Evolutionary conservation across 1,284 basidiomycete genomes (phyloP).

Genomic region (Lentinus polychrous): DNA sequence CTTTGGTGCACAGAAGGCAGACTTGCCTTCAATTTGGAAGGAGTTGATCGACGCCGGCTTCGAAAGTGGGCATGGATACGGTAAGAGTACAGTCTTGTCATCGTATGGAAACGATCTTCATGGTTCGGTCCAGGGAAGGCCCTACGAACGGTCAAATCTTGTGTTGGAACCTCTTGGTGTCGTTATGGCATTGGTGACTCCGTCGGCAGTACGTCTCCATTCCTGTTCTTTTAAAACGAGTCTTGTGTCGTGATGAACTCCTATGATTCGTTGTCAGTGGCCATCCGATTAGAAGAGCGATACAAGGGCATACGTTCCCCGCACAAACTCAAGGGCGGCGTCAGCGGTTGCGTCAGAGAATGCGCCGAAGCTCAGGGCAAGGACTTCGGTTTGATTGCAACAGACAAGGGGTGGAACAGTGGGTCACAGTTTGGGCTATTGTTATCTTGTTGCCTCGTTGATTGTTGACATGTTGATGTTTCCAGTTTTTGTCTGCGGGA

Average conservation of each 20-base stretch:
- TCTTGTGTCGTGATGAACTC: neutral
- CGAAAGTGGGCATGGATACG: constrained; percentile 75
- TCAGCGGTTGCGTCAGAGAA: constrained; percentile 69
- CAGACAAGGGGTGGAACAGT: constrained; percentile 73
- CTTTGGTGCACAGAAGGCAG: constrained; percentile 70
- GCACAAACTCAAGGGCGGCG: constrained; percentile 78
- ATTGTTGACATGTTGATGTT: constrained; percentile 7
- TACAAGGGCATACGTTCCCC: constrained; percentile 70
- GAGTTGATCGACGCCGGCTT: constrained; percentile 62
- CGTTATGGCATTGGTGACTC: constrained; percentile 73
- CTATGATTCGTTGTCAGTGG: constrained; percentile 30
- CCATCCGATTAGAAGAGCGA: constrained; percentile 66
- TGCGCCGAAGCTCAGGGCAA: constrained; percentile 74
- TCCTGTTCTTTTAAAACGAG: neutral
- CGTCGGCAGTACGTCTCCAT: constrained; percentile 41
- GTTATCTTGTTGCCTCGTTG: neutral
- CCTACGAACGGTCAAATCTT: constrained; percentile 51
- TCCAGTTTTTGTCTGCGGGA: constrained; percentile 65
- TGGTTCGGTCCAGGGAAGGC: constrained; percentile 34
- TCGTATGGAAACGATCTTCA: neutral
- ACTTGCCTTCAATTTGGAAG: constrained; percentile 75
- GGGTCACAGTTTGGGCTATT: constrained; percentile 14
- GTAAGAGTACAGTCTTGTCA: constrained; percentile 37
- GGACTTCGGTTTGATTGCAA: constrained; percentile 77
- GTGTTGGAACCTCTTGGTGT: constrained; percentile 61